Evolutionary conservation across 345 rosid species (phyloP).

Genomic region (Eucalyptus fibrosa): DNA sequence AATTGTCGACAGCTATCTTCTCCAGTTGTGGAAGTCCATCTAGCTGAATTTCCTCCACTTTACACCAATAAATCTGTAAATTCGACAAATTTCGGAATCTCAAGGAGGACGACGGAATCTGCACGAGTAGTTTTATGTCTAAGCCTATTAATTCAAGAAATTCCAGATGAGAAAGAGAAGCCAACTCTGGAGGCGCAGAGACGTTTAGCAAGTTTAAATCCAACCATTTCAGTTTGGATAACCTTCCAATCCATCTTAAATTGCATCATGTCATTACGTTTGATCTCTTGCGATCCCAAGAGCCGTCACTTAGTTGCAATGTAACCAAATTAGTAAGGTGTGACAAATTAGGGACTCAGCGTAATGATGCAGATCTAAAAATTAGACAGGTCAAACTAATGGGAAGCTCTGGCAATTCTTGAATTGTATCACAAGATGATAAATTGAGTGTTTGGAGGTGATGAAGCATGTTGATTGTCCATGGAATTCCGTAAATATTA

Average conservation of each 20-base stretch:
- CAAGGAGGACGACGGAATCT: neutral
- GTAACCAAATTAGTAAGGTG: too few relatives aligned
- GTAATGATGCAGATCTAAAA: too few relatives aligned
- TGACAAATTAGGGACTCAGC: too few relatives aligned
- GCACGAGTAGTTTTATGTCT: neutral
- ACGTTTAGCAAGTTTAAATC: too few relatives aligned
- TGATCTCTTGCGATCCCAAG: neutral
- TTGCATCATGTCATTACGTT: neutral
- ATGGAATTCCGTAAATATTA: rapidly evolving
- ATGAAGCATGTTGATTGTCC: neutral
- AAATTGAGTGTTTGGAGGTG: neutral
- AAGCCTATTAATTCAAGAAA: neutral
- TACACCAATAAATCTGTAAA: neutral
- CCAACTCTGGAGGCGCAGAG: too few relatives aligned
- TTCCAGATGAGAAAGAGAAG: too few relatives aligned
- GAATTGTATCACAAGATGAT: rapidly evolving
- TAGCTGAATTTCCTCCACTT: neutral
- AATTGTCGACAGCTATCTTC: neutral
- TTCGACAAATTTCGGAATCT: neutral
- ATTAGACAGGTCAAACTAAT: too few relatives aligned
- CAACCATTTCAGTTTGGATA: too few relatives aligned
- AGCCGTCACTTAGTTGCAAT: too few relatives aligned
- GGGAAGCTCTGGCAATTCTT: too few relatives aligned
- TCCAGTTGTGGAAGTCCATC: neutral
- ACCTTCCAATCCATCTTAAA: neutral